Conservation (phyloP, 2,329 filamentous ascomycete genomes). For the Ambrosiella beaveri region DNA sequence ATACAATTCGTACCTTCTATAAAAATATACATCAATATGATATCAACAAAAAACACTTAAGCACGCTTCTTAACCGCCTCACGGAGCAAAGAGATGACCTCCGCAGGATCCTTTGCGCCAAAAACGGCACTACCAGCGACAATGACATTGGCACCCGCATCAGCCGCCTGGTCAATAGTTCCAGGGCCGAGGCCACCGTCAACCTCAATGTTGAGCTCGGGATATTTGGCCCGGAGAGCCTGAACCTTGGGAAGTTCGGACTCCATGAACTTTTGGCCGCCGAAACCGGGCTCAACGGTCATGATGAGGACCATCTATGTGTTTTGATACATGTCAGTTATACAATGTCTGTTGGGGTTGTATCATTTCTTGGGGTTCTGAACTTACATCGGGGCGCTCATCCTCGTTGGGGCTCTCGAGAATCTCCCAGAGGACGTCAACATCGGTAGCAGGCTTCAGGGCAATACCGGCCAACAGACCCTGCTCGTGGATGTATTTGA, state of each 20-base stretch:
- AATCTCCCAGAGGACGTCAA: slow-evolving; percentile 84
- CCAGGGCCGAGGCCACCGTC: slow-evolving; percentile 78
- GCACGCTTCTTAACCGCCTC: slow-evolving; percentile 52
- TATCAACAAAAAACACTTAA: slow-evolving; percentile 22
- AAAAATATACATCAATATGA: background rate
- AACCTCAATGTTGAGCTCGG: slow-evolving; percentile 89
- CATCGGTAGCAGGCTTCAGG: slow-evolving; percentile 80
- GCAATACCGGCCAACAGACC: slow-evolving; percentile 87
- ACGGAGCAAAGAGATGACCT: slow-evolving; percentile 70
- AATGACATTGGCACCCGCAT: slow-evolving; percentile 94
- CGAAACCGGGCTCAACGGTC: slow-evolving; percentile 95
- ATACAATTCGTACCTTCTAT: background rate
- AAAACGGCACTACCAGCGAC: slow-evolving; percentile 94
- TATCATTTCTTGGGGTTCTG: too few relatives aligned
- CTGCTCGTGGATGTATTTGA: slow-evolving; percentile 75
- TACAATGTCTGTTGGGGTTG: too few relatives aligned
- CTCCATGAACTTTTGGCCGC: slow-evolving; percentile 96
- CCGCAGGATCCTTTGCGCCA: slow-evolving; percentile 69
- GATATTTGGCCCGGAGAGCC: slow-evolving; percentile 67
- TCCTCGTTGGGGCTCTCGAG: slow-evolving; percentile 53
- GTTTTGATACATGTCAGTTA: background rate
- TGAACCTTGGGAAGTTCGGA: slow-evolving; percentile 87
- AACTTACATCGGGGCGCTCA: slow-evolving; percentile 74
- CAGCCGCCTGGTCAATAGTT: slow-evolving; percentile 85
- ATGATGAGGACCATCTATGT: slow-evolving; percentile 96